Evolutionary conservation across 2,329 filamentous ascomycete genomes (phyloP).

Genomic region (Pseudohalonectria lignicola): DNA sequence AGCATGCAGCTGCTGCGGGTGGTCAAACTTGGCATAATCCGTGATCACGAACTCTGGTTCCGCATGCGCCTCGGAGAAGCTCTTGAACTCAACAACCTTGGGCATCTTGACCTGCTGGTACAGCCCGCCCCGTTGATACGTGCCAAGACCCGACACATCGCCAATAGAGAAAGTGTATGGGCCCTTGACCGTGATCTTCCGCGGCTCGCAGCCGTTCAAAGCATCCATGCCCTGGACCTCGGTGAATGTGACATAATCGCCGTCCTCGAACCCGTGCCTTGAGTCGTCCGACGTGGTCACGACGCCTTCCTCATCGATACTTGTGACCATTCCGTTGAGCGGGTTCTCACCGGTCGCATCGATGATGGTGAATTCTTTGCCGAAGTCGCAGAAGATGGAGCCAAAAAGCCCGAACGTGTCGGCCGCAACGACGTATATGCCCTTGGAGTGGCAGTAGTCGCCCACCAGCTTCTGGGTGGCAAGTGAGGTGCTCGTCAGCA

Average conservation of each 20-base stretch:
- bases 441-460: slow-evolving; percentile 89
- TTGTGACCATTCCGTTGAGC: slow-evolving; percentile 77
- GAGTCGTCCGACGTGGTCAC: slow-evolving; percentile 93
- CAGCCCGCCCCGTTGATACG: slow-evolving; percentile 80
- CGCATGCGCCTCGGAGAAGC: slow-evolving; percentile 65
- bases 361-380: slow-evolving; percentile 81
- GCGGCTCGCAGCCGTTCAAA: slow-evolving; percentile 72
- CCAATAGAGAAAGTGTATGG: slow-evolving; percentile 98
- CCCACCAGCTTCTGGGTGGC: slow-evolving; percentile 73
- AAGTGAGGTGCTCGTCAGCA: slow-evolving; percentile 75
- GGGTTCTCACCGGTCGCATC: slow-evolving; percentile 87
- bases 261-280: slow-evolving; percentile 88
- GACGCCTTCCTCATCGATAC: slow-evolving; percentile 78
- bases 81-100: slow-evolving; percentile 81
- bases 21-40: slow-evolving; percentile 96
- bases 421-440: slow-evolving; percentile 78
- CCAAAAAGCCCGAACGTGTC: slow-evolving; percentile 94
- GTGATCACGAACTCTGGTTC: slow-evolving; percentile 85
- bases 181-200: slow-evolving; percentile 87
- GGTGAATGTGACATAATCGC: slow-evolving; percentile 90
- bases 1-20: slow-evolving; percentile 81
- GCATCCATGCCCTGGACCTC: slow-evolving; percentile 88
- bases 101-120: slow-evolving; percentile 99
- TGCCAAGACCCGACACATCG: slow-evolving; percentile 75
- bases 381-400: slow-evolving; percentile 94